Evolutionary conservation across 108 stramenopile species (phyloP).

Genomic region (Schizochytrium sp.): DNA sequence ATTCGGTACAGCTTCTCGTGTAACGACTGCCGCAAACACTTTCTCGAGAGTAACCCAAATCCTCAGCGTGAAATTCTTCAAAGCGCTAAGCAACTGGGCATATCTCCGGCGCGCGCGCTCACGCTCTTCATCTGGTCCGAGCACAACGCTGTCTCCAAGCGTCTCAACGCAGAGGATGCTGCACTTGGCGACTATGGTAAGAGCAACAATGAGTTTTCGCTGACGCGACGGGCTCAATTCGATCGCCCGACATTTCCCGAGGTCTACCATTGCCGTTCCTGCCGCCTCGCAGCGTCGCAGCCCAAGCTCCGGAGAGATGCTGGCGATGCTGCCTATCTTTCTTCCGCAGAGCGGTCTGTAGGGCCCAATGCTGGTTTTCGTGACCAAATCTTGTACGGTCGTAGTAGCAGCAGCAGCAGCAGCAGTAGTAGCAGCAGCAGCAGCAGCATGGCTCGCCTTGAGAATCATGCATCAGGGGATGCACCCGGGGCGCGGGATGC

Average conservation of each 20-base stretch:
- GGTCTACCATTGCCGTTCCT: neutral
- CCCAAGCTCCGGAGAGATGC: neutral
- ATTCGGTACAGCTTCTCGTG: neutral
- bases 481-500: neutral
- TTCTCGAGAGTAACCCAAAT: neutral
- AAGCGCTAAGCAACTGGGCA: neutral
- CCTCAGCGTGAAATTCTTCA: neutral
- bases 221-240: neutral
- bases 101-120: neutral
- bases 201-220: neutral
- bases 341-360: neutral
- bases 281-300: neutral
- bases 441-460: too few species aligned
- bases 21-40: slow-evolving; percentile 3
- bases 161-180: neutral
- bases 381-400: neutral
- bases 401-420: neutral
- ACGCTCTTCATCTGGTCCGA: neutral
- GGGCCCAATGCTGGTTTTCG: neutral
- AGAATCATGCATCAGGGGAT: too few species aligned
- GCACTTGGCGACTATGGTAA: neutral
- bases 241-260: neutral
- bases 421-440: too few species aligned
- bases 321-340: neutral
- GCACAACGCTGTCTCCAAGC: neutral